These are phyloP conservation scores for Pseudozyma tsukubaensis DNA, from an alignment of 1,284 basidiomycete species.

Conservation along the genomic window DNA sequence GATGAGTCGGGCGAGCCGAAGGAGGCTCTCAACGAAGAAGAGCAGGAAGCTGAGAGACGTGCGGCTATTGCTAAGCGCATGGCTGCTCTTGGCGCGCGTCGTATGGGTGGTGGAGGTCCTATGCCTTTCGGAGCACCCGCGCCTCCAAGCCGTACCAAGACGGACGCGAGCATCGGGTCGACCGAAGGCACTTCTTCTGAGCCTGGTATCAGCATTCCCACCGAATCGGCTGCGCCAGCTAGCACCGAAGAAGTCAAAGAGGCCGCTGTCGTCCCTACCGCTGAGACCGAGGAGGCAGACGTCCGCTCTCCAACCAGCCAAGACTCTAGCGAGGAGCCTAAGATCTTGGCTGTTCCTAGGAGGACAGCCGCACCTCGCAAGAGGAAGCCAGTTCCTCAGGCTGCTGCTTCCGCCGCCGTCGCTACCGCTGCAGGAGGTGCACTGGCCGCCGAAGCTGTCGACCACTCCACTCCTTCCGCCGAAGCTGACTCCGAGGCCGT, in stretches of 20 bases:
- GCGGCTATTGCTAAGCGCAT: slow-evolving; percentile 62
- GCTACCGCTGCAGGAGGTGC: slow-evolving; percentile 9
- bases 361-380: slow-evolving; percentile 57
- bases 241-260: slow-evolving; percentile 8
- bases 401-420: slow-evolving; percentile 14
- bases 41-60: slow-evolving; percentile 59
- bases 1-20: slow-evolving; percentile 26
- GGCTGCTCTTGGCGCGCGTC: slow-evolving; percentile 63
- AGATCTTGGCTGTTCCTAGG: slow-evolving; percentile 57
- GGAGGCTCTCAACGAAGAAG: slow-evolving; percentile 41
- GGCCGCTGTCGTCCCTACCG: slow-evolving; percentile 1
- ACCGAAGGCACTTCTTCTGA: slow-evolving; percentile 34
- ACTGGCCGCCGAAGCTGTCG: slow-evolving; percentile 11
- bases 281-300: background rate
- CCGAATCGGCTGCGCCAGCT: slow-evolving; percentile 10
- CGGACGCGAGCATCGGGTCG: slow-evolving; percentile 22
- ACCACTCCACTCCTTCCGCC: background rate
- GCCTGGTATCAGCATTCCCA: slow-evolving; percentile 37
- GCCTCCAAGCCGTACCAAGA: slow-evolving; percentile 25
- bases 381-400: slow-evolving; percentile 38
- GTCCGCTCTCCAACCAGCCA: slow-evolving; percentile 12
- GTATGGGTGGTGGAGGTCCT: slow-evolving; percentile 57
- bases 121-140: slow-evolving; percentile 42
- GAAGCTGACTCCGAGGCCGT: background rate
- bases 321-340: slow-evolving; percentile 29